phyloP scores from a whole-genome alignment of 169 alveolate genomes.

The Plasmodium blacklocki region DNA sequence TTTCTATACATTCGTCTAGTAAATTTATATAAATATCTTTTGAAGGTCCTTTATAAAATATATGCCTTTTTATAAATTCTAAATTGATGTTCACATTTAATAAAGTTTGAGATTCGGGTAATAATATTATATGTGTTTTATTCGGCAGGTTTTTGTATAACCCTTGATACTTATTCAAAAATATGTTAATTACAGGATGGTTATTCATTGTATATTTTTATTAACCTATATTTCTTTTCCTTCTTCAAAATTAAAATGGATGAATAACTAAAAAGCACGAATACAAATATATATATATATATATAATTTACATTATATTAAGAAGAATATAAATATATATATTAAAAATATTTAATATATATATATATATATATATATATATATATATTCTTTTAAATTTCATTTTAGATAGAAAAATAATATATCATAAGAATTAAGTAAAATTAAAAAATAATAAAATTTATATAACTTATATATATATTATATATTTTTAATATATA shows the following conservation, averaged over 20 bases:
- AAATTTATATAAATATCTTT: slow-evolving; percentile 56
- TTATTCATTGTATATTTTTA: not conserved
- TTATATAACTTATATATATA: too few relatives aligned
- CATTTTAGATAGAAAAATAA: too few relatives aligned
- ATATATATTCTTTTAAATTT: too few relatives aligned
- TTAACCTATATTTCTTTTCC: slow-evolving; percentile 5
- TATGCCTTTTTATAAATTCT: slow-evolving; percentile 51
- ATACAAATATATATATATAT: too few relatives aligned
- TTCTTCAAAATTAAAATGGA: not conserved
- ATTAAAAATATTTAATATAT: too few relatives aligned
- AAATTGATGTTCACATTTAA: slow-evolving; percentile 45
- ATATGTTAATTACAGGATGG: slow-evolving; percentile 69
- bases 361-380: too few relatives aligned
- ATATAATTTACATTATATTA: too few relatives aligned
- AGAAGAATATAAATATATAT: too few relatives aligned
- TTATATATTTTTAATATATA: too few relatives aligned
- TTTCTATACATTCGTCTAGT: slow-evolving; percentile 66
- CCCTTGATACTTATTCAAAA: slow-evolving; percentile 31
- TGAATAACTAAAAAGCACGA: too few relatives aligned
- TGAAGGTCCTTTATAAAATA: slow-evolving; percentile 63
- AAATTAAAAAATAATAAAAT: too few relatives aligned
- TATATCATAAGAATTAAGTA: too few relatives aligned
- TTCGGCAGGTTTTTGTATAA: slow-evolving; percentile 26
- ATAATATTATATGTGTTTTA: slow-evolving; percentile 46
- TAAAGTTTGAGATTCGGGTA: slow-evolving; percentile 64